Evolutionary conservation across 345 rosid species (phyloP).

Genomic region (Syzygium aromaticum): DNA sequence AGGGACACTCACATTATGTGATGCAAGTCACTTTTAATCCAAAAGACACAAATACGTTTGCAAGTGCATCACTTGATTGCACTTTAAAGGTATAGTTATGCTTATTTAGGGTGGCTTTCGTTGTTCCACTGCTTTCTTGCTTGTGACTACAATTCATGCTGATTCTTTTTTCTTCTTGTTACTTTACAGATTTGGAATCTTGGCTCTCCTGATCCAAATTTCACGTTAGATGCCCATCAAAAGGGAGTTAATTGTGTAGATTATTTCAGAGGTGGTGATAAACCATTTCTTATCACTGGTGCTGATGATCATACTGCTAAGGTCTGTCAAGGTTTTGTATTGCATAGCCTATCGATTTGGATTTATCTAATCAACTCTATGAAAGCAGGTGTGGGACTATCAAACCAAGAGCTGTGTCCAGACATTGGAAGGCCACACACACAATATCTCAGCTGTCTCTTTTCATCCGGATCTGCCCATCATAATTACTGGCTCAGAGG

Average conservation of each 20-base stretch:
- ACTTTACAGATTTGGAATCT: conserved; percentile 79
- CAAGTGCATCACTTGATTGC: conserved; percentile 97
- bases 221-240: conserved; percentile 71
- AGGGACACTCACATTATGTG: conserved; percentile 99
- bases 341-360: conserved; percentile 2
- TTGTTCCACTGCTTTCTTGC: neutral
- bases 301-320: conserved; percentile 91
- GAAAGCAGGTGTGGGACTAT: conserved; percentile 71
- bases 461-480: conserved; percentile 85
- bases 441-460: conserved; percentile 75
- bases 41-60: conserved; percentile 87
- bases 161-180: neutral
- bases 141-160: neutral
- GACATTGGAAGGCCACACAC: conserved; percentile 78
- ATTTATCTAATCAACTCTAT: conserved; percentile 3
- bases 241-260: conserved; percentile 88
- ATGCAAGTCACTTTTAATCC: conserved; percentile 98
- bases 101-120: neutral
- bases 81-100: conserved; percentile 57
- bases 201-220: conserved; percentile 67
- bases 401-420: conserved; percentile 79
- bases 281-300: conserved; percentile 68
- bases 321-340: conserved; percentile 32
- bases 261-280: conserved; percentile 69
- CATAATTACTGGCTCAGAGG: conserved; percentile 81